These are phyloP conservation scores for Ophiosphaerella narmari DNA, from an alignment of 2,329 filamentous ascomycete genomes.

Conservation along the genomic window DNA sequence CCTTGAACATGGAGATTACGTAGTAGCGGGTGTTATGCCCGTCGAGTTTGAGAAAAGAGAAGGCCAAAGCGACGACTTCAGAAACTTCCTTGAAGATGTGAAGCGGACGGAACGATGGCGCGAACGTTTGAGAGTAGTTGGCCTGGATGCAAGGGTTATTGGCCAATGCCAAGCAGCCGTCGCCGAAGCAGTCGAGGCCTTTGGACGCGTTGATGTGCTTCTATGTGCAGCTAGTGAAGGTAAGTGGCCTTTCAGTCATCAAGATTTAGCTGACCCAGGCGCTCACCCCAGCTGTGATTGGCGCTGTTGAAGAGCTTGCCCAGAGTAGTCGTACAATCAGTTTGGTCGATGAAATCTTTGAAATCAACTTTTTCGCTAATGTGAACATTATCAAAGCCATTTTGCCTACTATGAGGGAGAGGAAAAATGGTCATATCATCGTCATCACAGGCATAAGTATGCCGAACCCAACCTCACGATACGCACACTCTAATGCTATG, in stretches of 20 bases:
- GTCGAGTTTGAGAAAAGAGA: constrained; percentile 74
- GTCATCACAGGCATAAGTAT: constrained; percentile 81
- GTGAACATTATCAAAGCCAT: constrained; percentile 94
- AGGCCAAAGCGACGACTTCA: constrained; percentile 74
- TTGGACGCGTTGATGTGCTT: constrained; percentile 86
- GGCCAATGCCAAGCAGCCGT: constrained; percentile 82
- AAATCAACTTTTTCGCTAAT: constrained; percentile 91
- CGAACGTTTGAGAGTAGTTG: constrained; percentile 70
- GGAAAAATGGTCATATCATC: constrained; percentile 87
- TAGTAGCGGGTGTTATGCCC: constrained; percentile 81
- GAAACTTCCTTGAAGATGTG: constrained; percentile 72
- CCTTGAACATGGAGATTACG: constrained; percentile 88
- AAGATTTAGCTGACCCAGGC: neutral
- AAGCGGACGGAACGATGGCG: constrained; percentile 78
- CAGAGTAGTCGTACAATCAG: constrained; percentile 73
- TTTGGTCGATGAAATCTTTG: constrained; percentile 88
- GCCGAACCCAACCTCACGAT: constrained; percentile 3
- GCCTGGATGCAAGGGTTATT: constrained; percentile 62
- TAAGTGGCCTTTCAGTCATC: constrained; percentile 40
- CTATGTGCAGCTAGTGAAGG: constrained; percentile 88
- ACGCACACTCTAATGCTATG: constrained; percentile 12
- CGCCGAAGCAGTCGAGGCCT: constrained; percentile 81
- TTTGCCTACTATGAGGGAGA: constrained; percentile 76
- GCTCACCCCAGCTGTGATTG: constrained; percentile 70
- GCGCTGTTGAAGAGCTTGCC: constrained; percentile 87